Evolutionary conservation across 2,329 filamentous ascomycete species (phyloP).

Genomic region (Eurotiales sp.): DNA sequence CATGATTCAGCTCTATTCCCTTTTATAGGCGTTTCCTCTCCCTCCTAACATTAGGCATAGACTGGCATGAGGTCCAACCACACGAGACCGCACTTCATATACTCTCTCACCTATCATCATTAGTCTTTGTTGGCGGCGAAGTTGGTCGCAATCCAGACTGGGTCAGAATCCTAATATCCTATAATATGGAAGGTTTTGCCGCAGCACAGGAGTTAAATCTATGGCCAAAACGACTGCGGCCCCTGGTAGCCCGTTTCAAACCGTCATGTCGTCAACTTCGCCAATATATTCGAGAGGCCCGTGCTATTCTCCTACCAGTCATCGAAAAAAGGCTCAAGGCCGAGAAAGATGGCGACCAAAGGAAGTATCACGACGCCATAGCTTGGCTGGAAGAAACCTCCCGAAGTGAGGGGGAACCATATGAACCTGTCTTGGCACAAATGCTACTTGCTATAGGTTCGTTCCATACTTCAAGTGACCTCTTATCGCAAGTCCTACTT

Average conservation of each 20-base stretch:
- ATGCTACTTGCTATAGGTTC: neutral
- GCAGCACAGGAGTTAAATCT: conserved; percentile 32
- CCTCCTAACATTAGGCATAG: neutral
- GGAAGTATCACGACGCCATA: conserved; percentile 16
- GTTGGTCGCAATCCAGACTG: conserved; percentile 13
- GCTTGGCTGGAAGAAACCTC: conserved; percentile 15
- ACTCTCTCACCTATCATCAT: conserved; percentile 9
- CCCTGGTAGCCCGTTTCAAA: conserved; percentile 37
- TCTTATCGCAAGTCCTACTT: neutral
- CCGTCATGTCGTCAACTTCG: conserved; percentile 34
- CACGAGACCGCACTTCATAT: conserved; percentile 1
- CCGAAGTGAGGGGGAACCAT: neutral
- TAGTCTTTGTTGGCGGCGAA: conserved; percentile 13
- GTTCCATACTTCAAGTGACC: neutral
- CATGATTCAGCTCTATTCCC: too few relatives aligned
- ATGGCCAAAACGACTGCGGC: conserved; percentile 33
- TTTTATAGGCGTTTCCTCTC: too few relatives aligned
- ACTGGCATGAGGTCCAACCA: conserved; percentile 1
- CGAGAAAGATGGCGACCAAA: neutral
- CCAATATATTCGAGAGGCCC: conserved; percentile 31
- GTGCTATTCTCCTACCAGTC: conserved; percentile 24
- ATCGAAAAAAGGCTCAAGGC: conserved; percentile 5
- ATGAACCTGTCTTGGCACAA: neutral
- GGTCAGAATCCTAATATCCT: conserved; percentile 6
- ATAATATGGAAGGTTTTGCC: conserved; percentile 5